Conservation (phyloP, 192 early-diverging fungal genomes). For the Linnemannia hyalina region DNA sequence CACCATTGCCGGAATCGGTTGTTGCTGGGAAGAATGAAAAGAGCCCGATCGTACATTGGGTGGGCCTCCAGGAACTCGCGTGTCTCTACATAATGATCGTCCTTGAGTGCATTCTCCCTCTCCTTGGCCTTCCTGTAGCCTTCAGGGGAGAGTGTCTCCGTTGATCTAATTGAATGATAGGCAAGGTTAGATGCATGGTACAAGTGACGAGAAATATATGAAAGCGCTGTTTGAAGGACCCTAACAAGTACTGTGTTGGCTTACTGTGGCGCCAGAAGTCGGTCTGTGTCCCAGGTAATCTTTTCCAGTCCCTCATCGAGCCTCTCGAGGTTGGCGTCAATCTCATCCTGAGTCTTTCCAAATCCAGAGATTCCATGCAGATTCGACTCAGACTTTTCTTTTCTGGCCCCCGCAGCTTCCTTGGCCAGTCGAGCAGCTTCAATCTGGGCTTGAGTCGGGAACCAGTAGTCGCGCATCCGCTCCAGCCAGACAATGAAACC, state of each 20-base stretch:
- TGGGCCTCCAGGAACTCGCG: constrained; percentile 49
- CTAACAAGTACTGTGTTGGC: background rate
- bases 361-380: constrained; percentile 21
- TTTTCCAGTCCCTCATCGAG: constrained; percentile 48
- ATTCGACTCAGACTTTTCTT: constrained; percentile 12
- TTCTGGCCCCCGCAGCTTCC: background rate
- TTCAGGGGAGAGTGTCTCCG: constrained; percentile 11
- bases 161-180: background rate
- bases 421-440: constrained; percentile 24
- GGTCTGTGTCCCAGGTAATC: constrained; percentile 47
- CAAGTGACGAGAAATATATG: background rate
- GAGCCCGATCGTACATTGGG: constrained; percentile 60
- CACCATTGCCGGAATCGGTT: constrained; percentile 66
- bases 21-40: constrained; percentile 65
- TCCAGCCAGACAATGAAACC: constrained; percentile 39
- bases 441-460: constrained; percentile 41
- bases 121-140: constrained; percentile 13
- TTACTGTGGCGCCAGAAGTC: constrained; percentile 17
- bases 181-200: background rate
- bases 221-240: background rate
- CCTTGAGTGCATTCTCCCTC: constrained; percentile 5
- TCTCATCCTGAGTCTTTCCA: constrained; percentile 51
- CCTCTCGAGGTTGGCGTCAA: constrained; percentile 40
- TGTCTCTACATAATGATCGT: constrained; percentile 14
- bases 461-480: constrained; percentile 39